Conservation (phyloP, 768 basidiomycete genomes). For the Macrolepiota dolichaula region DNA sequence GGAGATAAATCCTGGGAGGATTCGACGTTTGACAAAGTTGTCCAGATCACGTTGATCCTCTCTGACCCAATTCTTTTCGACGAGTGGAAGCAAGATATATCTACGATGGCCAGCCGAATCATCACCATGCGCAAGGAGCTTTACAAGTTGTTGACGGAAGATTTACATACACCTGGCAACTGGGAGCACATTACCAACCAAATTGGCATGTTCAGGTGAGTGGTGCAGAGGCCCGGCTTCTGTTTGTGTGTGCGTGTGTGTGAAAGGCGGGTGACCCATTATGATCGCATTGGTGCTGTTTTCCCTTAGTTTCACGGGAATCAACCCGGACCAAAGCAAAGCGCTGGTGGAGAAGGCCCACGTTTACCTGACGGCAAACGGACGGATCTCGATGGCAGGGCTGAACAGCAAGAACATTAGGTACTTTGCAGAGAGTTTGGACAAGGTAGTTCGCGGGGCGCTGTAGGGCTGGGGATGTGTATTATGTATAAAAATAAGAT, state of each 20-base stretch:
- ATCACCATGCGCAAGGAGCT: slow-evolving; percentile 88
- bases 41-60: slow-evolving; percentile 76
- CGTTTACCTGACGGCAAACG: slow-evolving; percentile 83
- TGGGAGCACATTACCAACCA: slow-evolving; percentile 97
- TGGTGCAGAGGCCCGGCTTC: slow-evolving; percentile 19
- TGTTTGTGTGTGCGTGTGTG: slow-evolving; percentile 5
- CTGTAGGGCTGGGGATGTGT: slow-evolving; percentile 15
- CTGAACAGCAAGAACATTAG: slow-evolving; percentile 76
- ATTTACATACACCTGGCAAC: slow-evolving; percentile 82
- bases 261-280: neutral
- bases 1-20: neutral
- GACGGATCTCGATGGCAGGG: slow-evolving; percentile 94
- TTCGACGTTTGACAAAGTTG: slow-evolving; percentile 5
- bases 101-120: slow-evolving; percentile 91
- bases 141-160: slow-evolving; percentile 66
- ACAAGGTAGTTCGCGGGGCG: slow-evolving; percentile 52
- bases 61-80: slow-evolving; percentile 70
- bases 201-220: slow-evolving; percentile 96
- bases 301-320: slow-evolving; percentile 71
- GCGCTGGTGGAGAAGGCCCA: slow-evolving; percentile 70
- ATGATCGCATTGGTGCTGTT: slow-evolving; percentile 12
- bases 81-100: slow-evolving; percentile 89
- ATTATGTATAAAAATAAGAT: neutral
- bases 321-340: slow-evolving; percentile 63
- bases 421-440: slow-evolving; percentile 70